These are phyloP conservation scores for Neolecta irregularis DNA, from an alignment of 1,139 yeast species.

Conservation along the genomic window DNA sequence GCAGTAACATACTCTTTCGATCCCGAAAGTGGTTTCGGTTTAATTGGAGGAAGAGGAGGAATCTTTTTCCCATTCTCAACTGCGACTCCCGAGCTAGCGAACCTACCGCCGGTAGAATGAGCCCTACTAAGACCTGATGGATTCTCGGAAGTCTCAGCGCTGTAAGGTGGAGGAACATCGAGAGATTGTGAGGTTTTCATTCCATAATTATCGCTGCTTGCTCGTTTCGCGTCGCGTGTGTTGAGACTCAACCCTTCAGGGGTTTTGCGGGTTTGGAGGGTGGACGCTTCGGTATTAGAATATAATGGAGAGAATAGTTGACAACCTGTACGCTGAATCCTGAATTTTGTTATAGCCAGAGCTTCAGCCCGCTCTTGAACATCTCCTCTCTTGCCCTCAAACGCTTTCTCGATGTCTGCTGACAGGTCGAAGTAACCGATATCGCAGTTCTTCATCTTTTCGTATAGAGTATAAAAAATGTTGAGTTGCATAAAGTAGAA, in stretches of 20 bases:
- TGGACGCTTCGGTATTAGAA: too few species aligned
- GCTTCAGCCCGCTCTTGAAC: constrained; percentile 80
- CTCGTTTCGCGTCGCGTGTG: too few species aligned
- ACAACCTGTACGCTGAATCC: constrained; percentile 49
- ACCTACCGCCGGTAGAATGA: too few species aligned
- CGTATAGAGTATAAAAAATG: constrained; percentile 82
- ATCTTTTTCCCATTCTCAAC: constrained; percentile 15
- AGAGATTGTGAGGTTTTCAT: too few species aligned
- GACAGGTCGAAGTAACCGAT: constrained; percentile 81
- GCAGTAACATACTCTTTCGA: constrained; percentile 53
- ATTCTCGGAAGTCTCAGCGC: too few species aligned
- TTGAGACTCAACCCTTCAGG: too few species aligned
- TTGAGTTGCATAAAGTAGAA: constrained; percentile 95
- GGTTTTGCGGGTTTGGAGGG: too few species aligned
- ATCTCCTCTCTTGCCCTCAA: constrained; percentile 67
- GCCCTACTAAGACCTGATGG: too few species aligned
- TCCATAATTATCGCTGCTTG: too few species aligned
- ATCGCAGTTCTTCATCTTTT: constrained; percentile 86
- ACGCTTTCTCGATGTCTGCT: constrained; percentile 63
- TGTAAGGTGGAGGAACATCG: too few species aligned
- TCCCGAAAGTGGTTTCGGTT: constrained; percentile 23
- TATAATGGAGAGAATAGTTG: too few species aligned
- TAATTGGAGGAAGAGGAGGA: constrained; percentile 27
- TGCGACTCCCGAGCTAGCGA: too few species aligned
- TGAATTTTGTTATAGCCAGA: constrained; percentile 76